Conservation (phyloP, 371 early-diverging fungal genomes). For the Lichtheimia hyalospora region DNA sequence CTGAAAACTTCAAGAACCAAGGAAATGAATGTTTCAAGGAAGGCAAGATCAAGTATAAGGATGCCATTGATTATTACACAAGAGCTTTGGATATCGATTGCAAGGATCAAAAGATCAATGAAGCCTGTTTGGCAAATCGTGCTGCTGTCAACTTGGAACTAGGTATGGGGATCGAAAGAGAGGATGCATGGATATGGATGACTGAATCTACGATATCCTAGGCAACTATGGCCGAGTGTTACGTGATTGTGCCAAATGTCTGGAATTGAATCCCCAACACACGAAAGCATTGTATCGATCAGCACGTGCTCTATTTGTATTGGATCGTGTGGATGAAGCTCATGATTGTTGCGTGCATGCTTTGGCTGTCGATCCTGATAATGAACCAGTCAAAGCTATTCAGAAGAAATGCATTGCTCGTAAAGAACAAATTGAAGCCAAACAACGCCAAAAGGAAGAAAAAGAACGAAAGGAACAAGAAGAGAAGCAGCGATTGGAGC, state of each 20-base stretch:
- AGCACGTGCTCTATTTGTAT: slow-evolving; percentile 72
- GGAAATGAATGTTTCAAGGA: slow-evolving; percentile 91
- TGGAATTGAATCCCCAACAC: slow-evolving; percentile 77
- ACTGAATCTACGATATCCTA: slow-evolving; percentile 3
- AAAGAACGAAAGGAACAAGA: slow-evolving; percentile 49
- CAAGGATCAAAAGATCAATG: slow-evolving; percentile 71
- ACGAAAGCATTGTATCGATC: slow-evolving; percentile 94
- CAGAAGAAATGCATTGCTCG: slow-evolving; percentile 42
- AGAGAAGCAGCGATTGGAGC: slow-evolving; percentile 40
- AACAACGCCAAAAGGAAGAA: slow-evolving; percentile 42
- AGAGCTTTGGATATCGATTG: slow-evolving; percentile 84
- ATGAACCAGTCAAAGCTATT: slow-evolving; percentile 56
- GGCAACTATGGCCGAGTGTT: slow-evolving; percentile 85
- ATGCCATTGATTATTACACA: slow-evolving; percentile 87
- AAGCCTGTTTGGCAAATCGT: slow-evolving; percentile 82
- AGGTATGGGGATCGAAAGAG: slow-evolving; percentile 51
- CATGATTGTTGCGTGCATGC: slow-evolving; percentile 81
- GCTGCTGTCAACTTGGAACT: slow-evolving; percentile 93
- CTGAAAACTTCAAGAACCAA: slow-evolving; percentile 92
- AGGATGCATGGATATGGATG: background rate
- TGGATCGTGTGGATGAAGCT: slow-evolving; percentile 85
- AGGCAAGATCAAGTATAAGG: slow-evolving; percentile 66
- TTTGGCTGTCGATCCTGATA: slow-evolving; percentile 69
- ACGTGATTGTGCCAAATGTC: slow-evolving; percentile 86
- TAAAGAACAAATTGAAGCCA: slow-evolving; percentile 42